Evolutionary conservation across 495 filamentous ascomycete species (phyloP), one percentile per base, ranked within the genome.

Genomic region (Penicillium alfredii): DNA sequence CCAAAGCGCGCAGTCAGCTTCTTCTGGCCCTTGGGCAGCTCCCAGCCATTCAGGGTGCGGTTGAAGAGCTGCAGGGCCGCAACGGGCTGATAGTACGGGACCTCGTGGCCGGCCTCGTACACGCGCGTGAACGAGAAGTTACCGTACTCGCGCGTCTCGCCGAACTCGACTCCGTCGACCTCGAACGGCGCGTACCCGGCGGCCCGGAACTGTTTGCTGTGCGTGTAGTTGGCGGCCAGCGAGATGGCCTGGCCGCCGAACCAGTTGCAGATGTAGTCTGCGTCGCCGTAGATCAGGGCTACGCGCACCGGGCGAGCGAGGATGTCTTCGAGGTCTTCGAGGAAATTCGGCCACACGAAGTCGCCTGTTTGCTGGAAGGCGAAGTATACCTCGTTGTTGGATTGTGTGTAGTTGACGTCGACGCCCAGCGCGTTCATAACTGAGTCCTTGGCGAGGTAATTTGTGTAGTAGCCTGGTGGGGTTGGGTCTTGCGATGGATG

Each of bases 261-360:
- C 63, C 63, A 66, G 49, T 73, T 78, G 47, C 75, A 77, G 17
- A 66, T 63, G 38, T 75, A 80, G 33, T 80, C 75, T 21, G 66
- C 60, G 54, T 75, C 73, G 21, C 77, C 83, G 49, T 84, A 85
- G 43, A 85, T 70, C 7, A 87, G 65, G 9, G 76, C 72, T 11
- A 88, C 75, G 28, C 77, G 74, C 33, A 88, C 71, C 4, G 70
- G 70, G 20, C 60, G 60, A 2, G 61, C 40, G 11, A 81, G 60
- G 16, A 80, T 50, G 17, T 72, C 65, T 26, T 64, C 63, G n/a
- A 82, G 51, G 36, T 74, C 66, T 12, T 68, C 66, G 13, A 76
- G 47, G 44, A 71, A 71, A 36, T 71, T 74, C 23, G 61, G 68
- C 41, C 66, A 59, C 36, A 69, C 61, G 24, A 64, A 64, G 45